Percentiles rank a stretch among this genome's conserved stretches.
phyloP scores from a whole-genome alignment of 306 rosid species.

The Hylodesmum podocarpum region DNA sequence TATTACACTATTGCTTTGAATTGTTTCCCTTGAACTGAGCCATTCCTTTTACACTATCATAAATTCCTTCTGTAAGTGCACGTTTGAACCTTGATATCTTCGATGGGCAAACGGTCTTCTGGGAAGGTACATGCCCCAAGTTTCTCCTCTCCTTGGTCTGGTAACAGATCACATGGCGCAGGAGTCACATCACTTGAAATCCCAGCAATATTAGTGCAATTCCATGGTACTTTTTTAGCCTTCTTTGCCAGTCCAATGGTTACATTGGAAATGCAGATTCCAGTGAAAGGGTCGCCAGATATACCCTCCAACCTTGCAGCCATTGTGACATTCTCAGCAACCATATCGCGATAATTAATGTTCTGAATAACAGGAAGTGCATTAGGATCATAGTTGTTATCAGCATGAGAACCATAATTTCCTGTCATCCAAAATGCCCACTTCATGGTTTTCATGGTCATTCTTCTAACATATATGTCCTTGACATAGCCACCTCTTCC shows the following conservation, averaged over 20 bases:
- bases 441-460: conserved; percentile 67
- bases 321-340: conserved; percentile 66
- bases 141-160: conserved; percentile 48
- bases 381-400: conserved; percentile 57
- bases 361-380: conserved; percentile 62
- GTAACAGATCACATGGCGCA: conserved; percentile 53
- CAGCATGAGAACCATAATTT: conserved; percentile 68
- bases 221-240: conserved; percentile 69
- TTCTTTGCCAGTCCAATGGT: conserved; percentile 54
- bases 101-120: conserved; percentile 48
- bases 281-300: conserved; percentile 57
- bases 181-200: conserved; percentile 64
- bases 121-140: conserved; percentile 51
- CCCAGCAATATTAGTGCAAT: conserved; percentile 63
- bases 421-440: conserved; percentile 88
- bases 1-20: conserved; percentile 5
- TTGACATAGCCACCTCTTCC: conserved; percentile 77
- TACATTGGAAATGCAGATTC: conserved; percentile 75
- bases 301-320: conserved; percentile 73
- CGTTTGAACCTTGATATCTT: conserved; percentile 47
- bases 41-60: conserved; percentile 26
- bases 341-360: conserved; percentile 60
- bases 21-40: conserved; percentile 2
- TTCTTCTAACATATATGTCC: conserved; percentile 60
- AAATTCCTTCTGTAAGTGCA: conserved; percentile 47